Evolutionary conservation across 495 filamentous ascomycete genomes (phyloP).

Genomic region (Aspergillus hancockii): DNA sequence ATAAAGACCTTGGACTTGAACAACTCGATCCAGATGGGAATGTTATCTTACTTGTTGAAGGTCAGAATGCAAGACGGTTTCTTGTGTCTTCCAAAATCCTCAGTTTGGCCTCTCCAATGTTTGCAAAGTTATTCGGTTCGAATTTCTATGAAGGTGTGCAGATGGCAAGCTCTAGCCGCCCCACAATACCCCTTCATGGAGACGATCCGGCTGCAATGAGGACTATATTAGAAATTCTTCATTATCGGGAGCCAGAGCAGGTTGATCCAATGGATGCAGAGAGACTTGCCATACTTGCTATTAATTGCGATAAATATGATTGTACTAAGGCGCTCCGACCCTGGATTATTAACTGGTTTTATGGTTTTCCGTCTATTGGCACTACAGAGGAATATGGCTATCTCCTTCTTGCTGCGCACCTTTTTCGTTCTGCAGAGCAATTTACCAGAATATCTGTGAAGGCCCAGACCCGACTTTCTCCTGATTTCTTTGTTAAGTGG

Average conservation of each 20-base stretch:
- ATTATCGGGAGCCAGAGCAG: constrained; percentile 13
- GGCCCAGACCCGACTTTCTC: constrained; percentile 6
- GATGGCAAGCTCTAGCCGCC: neutral
- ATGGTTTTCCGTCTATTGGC: neutral
- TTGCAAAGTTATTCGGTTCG: neutral
- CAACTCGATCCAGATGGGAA: neutral
- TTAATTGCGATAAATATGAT: constrained; percentile 9
- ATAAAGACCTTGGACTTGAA: neutral
- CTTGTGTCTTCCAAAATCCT: constrained; percentile 5
- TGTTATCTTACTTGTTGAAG: neutral
- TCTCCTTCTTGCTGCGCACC: constrained; percentile 7
- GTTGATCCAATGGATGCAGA: constrained; percentile 1
- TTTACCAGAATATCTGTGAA: constrained; percentile 1
- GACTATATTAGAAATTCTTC: constrained; percentile 7
- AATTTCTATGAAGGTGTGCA: neutral
- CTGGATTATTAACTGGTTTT: constrained; percentile 7
- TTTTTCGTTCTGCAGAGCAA: neutral
- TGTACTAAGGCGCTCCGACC: neutral
- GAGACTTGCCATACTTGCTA: neutral
- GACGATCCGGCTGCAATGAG: constrained; percentile 4
- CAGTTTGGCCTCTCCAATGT: constrained; percentile 2
- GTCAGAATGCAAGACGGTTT: neutral
- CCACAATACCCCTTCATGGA: constrained; percentile 2
- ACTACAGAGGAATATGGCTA: constrained; percentile 8
- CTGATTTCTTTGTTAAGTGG: neutral